phyloP scores from a whole-genome alignment of 345 rosid species.

The Eucalyptus marginata region DNA sequence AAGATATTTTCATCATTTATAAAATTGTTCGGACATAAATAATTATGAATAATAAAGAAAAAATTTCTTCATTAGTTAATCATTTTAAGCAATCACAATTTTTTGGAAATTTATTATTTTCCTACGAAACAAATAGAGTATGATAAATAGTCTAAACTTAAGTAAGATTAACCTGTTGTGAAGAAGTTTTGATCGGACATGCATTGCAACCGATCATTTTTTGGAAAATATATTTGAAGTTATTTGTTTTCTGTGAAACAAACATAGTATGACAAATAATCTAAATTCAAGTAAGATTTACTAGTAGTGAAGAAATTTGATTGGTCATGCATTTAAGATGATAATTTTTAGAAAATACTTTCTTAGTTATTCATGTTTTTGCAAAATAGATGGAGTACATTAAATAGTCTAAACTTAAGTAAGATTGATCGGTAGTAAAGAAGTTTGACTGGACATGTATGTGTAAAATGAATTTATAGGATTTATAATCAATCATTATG shows the following conservation, averaged over 20 bases:
- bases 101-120: no score
- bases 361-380: background rate
- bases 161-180: no score
- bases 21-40: background rate
- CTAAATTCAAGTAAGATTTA: background rate
- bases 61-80: background rate
- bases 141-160: no score
- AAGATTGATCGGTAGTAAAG: background rate
- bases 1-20: accelerated
- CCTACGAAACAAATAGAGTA: no score
- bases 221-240: background rate
- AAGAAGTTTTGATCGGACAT: no score
- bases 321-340: background rate
- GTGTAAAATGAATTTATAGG: background rate
- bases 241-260: background rate
- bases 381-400: background rate
- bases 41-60: background rate
- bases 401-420: background rate
- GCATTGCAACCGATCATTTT: background rate
- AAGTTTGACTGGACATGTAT: background rate
- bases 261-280: background rate
- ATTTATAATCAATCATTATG: background rate
- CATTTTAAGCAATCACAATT: background rate
- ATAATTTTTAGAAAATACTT: background rate
- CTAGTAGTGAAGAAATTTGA: background rate